These are phyloP conservation scores for Sideroxylon spinosum DNA, from an alignment of 179 eudicot genomes.

Conservation along the genomic window DNA sequence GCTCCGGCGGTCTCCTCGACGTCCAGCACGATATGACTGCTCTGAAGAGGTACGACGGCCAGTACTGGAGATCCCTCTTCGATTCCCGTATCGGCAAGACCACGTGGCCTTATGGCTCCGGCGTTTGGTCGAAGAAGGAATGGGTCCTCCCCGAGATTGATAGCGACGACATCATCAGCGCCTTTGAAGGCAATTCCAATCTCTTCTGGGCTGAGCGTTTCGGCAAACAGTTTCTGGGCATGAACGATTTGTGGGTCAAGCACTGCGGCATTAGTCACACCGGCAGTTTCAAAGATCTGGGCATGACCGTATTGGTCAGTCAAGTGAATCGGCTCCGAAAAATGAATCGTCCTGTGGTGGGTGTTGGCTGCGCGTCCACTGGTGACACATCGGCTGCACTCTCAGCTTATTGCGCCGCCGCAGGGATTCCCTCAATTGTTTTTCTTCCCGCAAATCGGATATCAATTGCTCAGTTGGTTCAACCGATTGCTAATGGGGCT, in stretches of 20 bases:
- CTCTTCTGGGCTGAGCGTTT: constrained; percentile 86
- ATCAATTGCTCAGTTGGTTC: constrained; percentile 78
- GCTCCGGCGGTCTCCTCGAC: constrained; percentile 65
- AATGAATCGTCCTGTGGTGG: constrained; percentile 68
- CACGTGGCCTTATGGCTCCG: constrained; percentile 87
- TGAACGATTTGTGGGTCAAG: constrained; percentile 91
- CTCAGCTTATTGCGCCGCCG: constrained; percentile 81
- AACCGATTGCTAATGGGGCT: constrained; percentile 84
- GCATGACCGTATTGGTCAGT: constrained; percentile 87
- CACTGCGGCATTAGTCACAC: constrained; percentile 91
- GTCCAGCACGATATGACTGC: constrained; percentile 72
- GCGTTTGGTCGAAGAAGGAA: constrained; percentile 86
- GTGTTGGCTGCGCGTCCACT: constrained; percentile 88
- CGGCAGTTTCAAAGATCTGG: constrained; percentile 77
- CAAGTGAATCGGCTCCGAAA: constrained; percentile 75
- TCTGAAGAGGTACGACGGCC: constrained; percentile 45
- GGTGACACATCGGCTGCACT: constrained; percentile 89
- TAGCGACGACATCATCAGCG: constrained; percentile 58
- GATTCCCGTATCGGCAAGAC: constrained; percentile 75
- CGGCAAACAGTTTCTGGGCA: constrained; percentile 63
- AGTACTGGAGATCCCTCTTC: constrained; percentile 63
- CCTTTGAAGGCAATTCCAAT: constrained; percentile 82
- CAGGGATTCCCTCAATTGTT: constrained; percentile 74
- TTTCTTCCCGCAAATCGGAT: constrained; percentile 75
- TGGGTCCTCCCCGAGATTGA: constrained; percentile 82